Evolutionary conservation across 2,329 filamentous ascomycete genomes (phyloP), one percentile per base, ranked within the genome.

Genomic region (Sclerotinia trifoliorum): DNA sequence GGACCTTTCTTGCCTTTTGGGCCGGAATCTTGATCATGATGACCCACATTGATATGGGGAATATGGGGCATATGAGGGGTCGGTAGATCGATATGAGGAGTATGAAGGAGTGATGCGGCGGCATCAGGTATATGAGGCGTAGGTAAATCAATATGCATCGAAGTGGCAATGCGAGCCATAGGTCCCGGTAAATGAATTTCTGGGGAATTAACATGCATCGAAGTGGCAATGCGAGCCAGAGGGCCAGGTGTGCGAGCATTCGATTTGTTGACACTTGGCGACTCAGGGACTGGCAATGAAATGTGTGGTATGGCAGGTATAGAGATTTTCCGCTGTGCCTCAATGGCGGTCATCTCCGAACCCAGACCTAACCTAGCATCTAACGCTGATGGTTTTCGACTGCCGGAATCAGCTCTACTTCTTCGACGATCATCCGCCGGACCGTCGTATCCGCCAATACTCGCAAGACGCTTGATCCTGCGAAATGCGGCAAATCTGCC

Each of bases 381-480:
- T 44, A 65, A 65, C 0, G 49, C 49, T 24, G 62, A 55, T 46
- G 52, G 46, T 42, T 21, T 51, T 42, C 60, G 13, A 29, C 21
- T 32, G 24, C 15, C 24, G 26, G 49, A 65, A 21, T 21, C 39
- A 11, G 19, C 15, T 29, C 26, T 26, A 39, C 21, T 46, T 8
- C 6, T 42, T 4, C 42, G 35, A 35, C 3, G 39, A 32, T 57
- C 60, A 65, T 68, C 66, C 15, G 32, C 19, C 2, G 66, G 26
- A 49, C 66, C 66, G 56, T 68, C 66, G 26, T 63, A 68, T 10
- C 65, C 65, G 51, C 66, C 52, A 17, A 64, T 42, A 57, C 58
- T 68, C 26, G 60, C 60, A 44, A 68, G 60, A 5, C 51, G 26
- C 32, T n/a, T 68, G 11, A 68, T 51, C 26, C 60, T 64, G 8